Evolutionary conservation across 331 rosid genomes (phyloP), one percentile per base, ranked within the genome.

Genomic region (Pyracantha coccinea): DNA sequence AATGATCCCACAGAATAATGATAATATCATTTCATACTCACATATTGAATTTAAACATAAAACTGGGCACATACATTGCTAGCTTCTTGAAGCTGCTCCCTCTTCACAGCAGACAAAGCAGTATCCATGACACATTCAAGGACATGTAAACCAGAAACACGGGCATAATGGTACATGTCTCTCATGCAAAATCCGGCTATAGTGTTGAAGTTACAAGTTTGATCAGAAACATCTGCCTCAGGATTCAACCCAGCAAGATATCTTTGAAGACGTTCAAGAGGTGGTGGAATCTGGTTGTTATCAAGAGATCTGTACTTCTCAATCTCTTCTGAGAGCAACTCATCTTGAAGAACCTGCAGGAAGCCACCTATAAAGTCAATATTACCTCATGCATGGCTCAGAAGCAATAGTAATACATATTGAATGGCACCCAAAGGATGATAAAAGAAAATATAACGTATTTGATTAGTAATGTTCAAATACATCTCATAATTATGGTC

Each of bases 141-240:
- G 64, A 92, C 87, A 82, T 94, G 97, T 67, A 85, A 75, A 85
- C 95, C 95, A 78, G 93, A 90, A 80, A 92, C 93, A 73, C 99
- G 99, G 79, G 97, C 96, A 85, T 86, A 89, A 78, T 94, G 99
- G 79, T 86, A 90, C 89, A 92, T 81, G 72, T 89, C 97, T 77
- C 88, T 86, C 87, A 72, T 81, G 86, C 92, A 94, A 80, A 83
- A 86, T 69, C 71, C 73, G 68, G 88, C 79, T 69, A 82, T 93
- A 66, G 79, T 83, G 61, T 77, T 81, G 38, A 75, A 41, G 68
- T 78, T 75, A 28, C 72, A 25, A 25, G 89, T 27, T 68, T 78
- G 77, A 45, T 82, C 81, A 59, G 86, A 67, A 66, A 70, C 29
- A 73, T 86, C 77, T 71, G 84, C 69, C 57, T 82, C 82, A 72